Evolutionary conservation across 2,329 filamentous ascomycete genomes (phyloP).

Genomic region (Basipetospora chlamydospora): DNA sequence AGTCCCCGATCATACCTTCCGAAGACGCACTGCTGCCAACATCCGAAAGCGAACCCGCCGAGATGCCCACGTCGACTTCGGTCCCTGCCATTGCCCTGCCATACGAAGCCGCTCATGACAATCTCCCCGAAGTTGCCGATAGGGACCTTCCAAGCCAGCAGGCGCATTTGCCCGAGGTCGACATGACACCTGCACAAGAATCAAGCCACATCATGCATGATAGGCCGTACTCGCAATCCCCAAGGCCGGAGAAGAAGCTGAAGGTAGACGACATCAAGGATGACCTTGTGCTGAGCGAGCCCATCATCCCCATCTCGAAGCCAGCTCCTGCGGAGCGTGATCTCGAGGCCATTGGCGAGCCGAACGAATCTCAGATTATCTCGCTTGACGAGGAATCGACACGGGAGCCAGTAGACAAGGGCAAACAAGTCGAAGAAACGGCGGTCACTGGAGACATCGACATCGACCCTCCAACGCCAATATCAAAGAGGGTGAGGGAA

Average conservation of each 20-base stretch:
- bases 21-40: too few relatives aligned
- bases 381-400: too few relatives aligned
- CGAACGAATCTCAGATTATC: too few relatives aligned
- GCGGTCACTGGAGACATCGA: background rate
- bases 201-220: slow-evolving; percentile 22
- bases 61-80: too few relatives aligned
- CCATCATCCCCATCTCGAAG: slow-evolving; percentile 9
- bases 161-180: slow-evolving; percentile 12
- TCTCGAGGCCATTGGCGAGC: background rate
- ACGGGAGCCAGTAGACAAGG: background rate
- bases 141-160: too few relatives aligned
- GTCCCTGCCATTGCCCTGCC: too few relatives aligned
- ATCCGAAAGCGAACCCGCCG: too few relatives aligned
- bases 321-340: too few relatives aligned
- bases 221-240: slow-evolving; percentile 20
- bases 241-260: slow-evolving; percentile 20
- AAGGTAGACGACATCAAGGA: slow-evolving; percentile 13
- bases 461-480: background rate
- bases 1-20: too few relatives aligned
- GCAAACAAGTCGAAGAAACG: background rate
- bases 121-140: too few relatives aligned
- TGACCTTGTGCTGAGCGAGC: slow-evolving; percentile 13
- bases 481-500: background rate
- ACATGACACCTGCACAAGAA: slow-evolving; percentile 19
- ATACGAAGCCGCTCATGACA: too few relatives aligned